Evolutionary conservation across 495 filamentous ascomycete genomes (phyloP).

Genomic region (Penicillium paxilli): DNA sequence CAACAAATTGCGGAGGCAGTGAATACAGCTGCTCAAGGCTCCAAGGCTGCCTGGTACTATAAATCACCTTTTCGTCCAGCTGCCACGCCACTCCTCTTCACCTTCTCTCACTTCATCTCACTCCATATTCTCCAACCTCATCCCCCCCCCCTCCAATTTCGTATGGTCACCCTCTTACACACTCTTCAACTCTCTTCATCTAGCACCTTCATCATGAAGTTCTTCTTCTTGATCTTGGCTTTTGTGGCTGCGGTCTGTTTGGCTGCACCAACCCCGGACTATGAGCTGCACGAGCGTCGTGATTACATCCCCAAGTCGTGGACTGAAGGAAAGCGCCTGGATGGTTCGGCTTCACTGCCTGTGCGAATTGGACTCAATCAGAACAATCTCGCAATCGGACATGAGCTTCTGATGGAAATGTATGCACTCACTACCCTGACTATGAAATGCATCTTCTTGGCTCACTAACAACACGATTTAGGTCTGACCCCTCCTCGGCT

Average conservation of each 20-base stretch:
- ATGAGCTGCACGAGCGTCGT: constrained; percentile 45
- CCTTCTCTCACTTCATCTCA: neutral
- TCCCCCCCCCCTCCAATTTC: neutral
- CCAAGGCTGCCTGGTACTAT: no score
- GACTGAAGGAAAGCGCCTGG: constrained; percentile 29
- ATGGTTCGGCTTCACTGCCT: constrained; percentile 40
- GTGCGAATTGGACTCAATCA: constrained; percentile 58
- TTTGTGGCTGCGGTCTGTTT: constrained; percentile 23
- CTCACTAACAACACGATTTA: constrained; percentile 6
- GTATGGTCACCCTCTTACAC: no score
- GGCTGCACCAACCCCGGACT: constrained; percentile 31
- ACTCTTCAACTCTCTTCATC: neutral
- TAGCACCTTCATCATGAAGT: constrained; percentile 26
- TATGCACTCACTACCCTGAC: constrained; percentile 18
- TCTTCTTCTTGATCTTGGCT: constrained; percentile 28
- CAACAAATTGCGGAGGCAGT: neutral
- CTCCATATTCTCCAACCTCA: neutral
- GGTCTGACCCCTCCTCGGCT: constrained; percentile 42
- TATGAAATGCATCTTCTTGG: neutral
- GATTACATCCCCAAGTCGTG: constrained; percentile 33
- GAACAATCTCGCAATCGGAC: constrained; percentile 50
- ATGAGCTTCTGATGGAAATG: constrained; percentile 57
- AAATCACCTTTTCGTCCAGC: neutral
- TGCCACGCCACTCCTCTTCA: neutral
- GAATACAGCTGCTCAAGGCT: no score